Base-by-base conservation (phyloP, 441 rosid genomes). In the Erodium chrysanthum region DNA sequence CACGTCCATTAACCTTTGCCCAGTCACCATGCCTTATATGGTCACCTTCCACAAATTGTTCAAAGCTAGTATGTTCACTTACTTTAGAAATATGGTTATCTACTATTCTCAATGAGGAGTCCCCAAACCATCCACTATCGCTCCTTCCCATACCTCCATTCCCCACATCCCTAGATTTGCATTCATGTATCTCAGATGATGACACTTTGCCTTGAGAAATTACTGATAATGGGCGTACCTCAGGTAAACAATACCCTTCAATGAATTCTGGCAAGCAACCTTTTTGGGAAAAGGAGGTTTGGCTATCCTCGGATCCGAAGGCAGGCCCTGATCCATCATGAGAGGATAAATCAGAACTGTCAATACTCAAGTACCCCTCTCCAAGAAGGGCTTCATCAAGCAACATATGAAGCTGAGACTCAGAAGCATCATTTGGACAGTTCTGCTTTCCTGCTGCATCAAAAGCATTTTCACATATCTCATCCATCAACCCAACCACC, bases 21-120 rank as follows among this genome's bases (percentile, higher is more conserved):
- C 65, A 70, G 65, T 84, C 82, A 79, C 79, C 78, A 70, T 82
- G 66, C 46, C 73, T 72, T 66, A 59, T 68, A 71, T 66, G 66
- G 68, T 76, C 7, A 35, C 40, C 40, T 7, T 7, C 9, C 40
- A 35, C 40, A 35, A 7, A 35, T 35, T 35, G 40, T 35, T 35
- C 40, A 7, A 78, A 65, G 50, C 66, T 70, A 72, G 86, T 79
- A 80, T 76, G 77, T 66, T 76, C 84, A 75, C 82, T 81, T 78
- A 79, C 74, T 80, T 87, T 91, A 74, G 87, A 78, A 73, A 92
- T 82, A 84, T 96, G 98, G 78, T 92, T 81, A 81, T 92, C 99
- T 20, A 83, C 79, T 73, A 96, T 79, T 78, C 74, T 85, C 25
- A 87, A 63, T 68, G 87, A 76, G 48, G 77, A 15, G 65, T 82